phyloP scores from a whole-genome alignment of 768 basidiomycete species.

The Rhodotorula diobovata region DNA sequence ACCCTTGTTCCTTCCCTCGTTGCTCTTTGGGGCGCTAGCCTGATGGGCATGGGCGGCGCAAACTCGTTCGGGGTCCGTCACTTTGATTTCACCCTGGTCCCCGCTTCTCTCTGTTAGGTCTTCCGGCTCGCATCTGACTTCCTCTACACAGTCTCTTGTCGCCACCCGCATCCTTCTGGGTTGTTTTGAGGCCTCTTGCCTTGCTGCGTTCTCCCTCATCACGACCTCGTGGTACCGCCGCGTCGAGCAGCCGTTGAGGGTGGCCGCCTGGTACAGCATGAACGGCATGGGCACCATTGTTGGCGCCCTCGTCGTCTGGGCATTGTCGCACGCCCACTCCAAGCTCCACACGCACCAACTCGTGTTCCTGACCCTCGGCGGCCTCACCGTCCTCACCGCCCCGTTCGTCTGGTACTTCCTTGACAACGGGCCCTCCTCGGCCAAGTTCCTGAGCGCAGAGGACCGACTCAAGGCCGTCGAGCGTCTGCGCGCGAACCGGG shows the following conservation, averaged over 20 bases:
- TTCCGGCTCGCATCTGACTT: neutral
- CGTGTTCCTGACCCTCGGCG: conserved; percentile 37
- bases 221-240: conserved; percentile 43
- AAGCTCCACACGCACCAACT: conserved; percentile 37
- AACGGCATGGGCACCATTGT: conserved; percentile 31
- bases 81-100: neutral
- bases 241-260: conserved; percentile 41
- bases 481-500: conserved; percentile 39
- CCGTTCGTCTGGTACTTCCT: conserved; percentile 34
- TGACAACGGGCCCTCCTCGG: conserved; percentile 36
- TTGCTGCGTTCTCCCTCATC: conserved; percentile 49
- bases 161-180: conserved; percentile 49
- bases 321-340: conserved; percentile 13
- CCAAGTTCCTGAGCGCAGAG: conserved; percentile 40
- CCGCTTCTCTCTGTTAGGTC: neutral
- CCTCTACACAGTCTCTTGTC: conserved; percentile 33
- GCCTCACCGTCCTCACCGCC: conserved; percentile 31
- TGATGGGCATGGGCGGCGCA: neutral
- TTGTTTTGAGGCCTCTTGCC: conserved; percentile 46
- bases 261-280: conserved; percentile 32
- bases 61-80: neutral
- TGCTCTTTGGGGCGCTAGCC: neutral
- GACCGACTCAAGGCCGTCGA: conserved; percentile 42
- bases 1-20: conserved; percentile 37
- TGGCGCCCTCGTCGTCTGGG: conserved; percentile 24